A percentile compares a stretch with the other conserved stretches of the same genome.
Conservation (phyloP, 805 yeast species). For the Teunomyces aglyptinius region DNA sequence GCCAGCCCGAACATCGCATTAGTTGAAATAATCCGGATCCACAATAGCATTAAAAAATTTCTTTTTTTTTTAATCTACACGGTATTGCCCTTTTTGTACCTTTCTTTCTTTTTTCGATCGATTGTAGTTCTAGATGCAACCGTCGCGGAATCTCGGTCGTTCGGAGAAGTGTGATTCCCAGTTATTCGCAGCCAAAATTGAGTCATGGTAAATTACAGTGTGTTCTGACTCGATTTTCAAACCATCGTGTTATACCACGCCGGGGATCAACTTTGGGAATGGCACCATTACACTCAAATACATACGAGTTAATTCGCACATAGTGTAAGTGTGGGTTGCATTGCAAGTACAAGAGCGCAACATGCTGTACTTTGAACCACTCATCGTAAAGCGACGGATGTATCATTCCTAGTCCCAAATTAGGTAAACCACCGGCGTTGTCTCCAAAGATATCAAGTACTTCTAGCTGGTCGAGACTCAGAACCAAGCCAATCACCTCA, state of each 20-base stretch:
- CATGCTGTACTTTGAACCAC: slow-evolving; percentile 56
- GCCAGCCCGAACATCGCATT: background rate
- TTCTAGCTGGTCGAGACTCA: slow-evolving; percentile 21
- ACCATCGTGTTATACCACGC: slow-evolving; percentile 49
- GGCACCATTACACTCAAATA: slow-evolving; percentile 40
- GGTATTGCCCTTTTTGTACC: background rate
- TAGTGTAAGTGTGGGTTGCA: slow-evolving; percentile 31
- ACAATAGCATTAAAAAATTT: background rate
- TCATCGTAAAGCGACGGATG: slow-evolving; percentile 56
- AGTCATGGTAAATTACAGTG: background rate
- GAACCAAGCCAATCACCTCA: slow-evolving; percentile 21
- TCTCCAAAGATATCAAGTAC: slow-evolving; percentile 48
- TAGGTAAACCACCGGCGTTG: slow-evolving; percentile 53
- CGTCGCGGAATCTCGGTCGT: background rate
- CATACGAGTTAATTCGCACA: slow-evolving; percentile 48
- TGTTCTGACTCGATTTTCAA: slow-evolving; percentile 20
- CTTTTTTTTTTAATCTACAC: background rate
- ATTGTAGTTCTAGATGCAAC: background rate
- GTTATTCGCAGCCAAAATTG: background rate
- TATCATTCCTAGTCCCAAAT: slow-evolving; percentile 51
- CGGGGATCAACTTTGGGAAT: slow-evolving; percentile 32
- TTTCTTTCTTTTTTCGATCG: background rate
- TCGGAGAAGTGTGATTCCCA: background rate
- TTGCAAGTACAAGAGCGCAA: slow-evolving; percentile 42
- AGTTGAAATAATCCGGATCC: background rate